phyloP scores from a whole-genome alignment of 352 stramenopile species.

The Globisporangium cystogenes region DNA sequence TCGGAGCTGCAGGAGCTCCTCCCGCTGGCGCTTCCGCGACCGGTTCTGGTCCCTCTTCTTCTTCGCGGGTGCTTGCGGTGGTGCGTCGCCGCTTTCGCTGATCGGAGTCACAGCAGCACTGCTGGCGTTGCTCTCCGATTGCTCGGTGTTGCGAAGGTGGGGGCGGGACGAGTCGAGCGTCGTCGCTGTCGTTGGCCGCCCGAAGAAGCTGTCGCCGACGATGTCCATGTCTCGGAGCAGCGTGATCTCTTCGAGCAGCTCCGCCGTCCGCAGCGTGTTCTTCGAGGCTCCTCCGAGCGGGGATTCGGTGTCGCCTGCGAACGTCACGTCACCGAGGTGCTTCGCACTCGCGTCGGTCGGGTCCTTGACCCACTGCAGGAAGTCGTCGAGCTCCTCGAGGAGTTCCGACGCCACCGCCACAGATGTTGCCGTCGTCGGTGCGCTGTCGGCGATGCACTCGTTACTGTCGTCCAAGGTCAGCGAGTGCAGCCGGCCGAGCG shows the following conservation, averaged over 20 bases:
- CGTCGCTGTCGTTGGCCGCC: too few species aligned
- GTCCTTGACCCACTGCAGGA: constrained; percentile 32
- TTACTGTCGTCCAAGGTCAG: background rate
- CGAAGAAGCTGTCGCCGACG: background rate
- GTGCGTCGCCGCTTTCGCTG: background rate
- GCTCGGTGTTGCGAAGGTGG: background rate
- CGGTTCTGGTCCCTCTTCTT: constrained; percentile 57
- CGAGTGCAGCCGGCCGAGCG: background rate
- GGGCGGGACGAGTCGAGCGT: background rate
- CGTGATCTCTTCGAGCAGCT: background rate
- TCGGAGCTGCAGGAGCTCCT: constrained; percentile 2
- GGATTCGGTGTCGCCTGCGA: background rate
- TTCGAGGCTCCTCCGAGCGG: constrained; percentile 10
- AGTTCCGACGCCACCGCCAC: constrained; percentile 11
- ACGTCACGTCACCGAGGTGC: constrained; percentile 23
- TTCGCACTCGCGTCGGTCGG: constrained; percentile 15
- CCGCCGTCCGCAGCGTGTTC: constrained; percentile 24
- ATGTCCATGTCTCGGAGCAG: background rate
- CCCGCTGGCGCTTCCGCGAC: constrained; percentile 8
- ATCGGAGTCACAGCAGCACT: constrained; percentile 36
- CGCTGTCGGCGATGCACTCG: background rate
- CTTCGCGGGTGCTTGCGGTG: constrained; percentile 25
- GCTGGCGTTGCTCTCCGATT: background rate
- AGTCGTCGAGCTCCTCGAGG: constrained; percentile 35
- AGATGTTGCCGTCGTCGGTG: background rate